A percentile compares a stretch with the other conserved stretches of the same genome.
These are phyloP conservation scores for Hordeum pubiflorum DNA, from an alignment of 202 grass and related monocot species.

Conservation along the genomic window DNA sequence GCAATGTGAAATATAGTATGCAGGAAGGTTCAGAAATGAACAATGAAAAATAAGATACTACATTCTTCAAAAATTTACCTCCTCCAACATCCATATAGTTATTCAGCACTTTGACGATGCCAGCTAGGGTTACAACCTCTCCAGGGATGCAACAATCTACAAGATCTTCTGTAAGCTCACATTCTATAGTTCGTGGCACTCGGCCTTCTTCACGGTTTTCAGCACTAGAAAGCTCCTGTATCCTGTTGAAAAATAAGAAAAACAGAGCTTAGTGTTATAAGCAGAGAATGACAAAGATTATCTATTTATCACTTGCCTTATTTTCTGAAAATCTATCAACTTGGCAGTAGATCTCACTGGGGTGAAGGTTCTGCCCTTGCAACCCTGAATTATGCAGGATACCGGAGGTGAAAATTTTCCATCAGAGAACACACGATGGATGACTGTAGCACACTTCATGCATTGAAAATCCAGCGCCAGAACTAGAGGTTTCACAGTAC, in stretches of 20 bases:
- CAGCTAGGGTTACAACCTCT: constrained; percentile 69
- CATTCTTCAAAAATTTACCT: constrained; percentile 40
- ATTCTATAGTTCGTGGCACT: constrained; percentile 79
- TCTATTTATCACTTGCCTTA: constrained; percentile 50
- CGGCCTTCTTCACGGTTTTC: constrained; percentile 76
- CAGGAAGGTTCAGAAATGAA: neutral
- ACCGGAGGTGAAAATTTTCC: constrained; percentile 81
- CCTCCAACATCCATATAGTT: constrained; percentile 88
- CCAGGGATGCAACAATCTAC: constrained; percentile 97
- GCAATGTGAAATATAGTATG: neutral
- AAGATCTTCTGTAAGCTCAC: constrained; percentile 87
- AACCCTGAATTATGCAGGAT: constrained; percentile 57
- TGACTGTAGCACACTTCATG: constrained; percentile 49
- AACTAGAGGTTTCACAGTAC: constrained; percentile 79
- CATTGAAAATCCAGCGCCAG: constrained; percentile 54
- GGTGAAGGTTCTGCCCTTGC: constrained; percentile 71
- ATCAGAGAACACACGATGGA: constrained; percentile 45
- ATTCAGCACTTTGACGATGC: constrained; percentile 91
- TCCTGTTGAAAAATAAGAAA: constrained; percentile 42
- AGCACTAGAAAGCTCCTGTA: constrained; percentile 61
- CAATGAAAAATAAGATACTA: neutral
- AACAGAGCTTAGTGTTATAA: constrained; percentile 7
- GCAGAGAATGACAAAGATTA: neutral
- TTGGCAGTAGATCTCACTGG: constrained; percentile 58
- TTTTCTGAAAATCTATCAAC: constrained; percentile 89